phyloP scores from a whole-genome alignment of 371 early-diverging fungal genomes.

The Umbelopsis sp. region DNA sequence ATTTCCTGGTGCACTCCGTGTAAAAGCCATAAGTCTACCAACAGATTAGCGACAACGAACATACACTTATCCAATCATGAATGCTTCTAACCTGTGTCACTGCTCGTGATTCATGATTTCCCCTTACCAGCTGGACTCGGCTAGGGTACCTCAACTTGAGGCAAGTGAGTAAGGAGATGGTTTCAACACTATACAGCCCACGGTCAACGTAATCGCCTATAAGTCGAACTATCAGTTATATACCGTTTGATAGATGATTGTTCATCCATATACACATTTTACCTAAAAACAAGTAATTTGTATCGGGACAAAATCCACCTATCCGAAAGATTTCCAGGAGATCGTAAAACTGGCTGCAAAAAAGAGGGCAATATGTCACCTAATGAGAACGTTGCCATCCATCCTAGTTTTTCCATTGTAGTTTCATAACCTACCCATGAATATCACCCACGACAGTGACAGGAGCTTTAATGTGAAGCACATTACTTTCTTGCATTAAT shows the following conservation, averaged over 20 bases:
- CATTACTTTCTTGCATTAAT: slow-evolving; percentile 90
- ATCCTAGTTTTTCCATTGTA: background rate
- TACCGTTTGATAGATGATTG: background rate
- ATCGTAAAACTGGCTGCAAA: slow-evolving; percentile 92
- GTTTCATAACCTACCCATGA: slow-evolving; percentile 70
- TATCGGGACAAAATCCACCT: slow-evolving; percentile 90
- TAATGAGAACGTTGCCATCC: background rate
- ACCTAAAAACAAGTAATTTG: slow-evolving; percentile 95
- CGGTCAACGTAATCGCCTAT: slow-evolving; percentile 98
- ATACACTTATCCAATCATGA: too few species aligned
- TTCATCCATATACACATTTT: slow-evolving; percentile 17
- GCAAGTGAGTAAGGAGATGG: slow-evolving; percentile 87
- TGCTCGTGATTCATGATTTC: slow-evolving; percentile 97
- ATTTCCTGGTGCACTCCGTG: slow-evolving; percentile 94
- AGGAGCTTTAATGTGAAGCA: slow-evolving; percentile 85
- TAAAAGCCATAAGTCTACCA: slow-evolving; percentile 95
- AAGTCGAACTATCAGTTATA: background rate
- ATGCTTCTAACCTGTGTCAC: slow-evolving; percentile 74
- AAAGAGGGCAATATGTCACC: background rate
- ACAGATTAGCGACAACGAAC: slow-evolving; percentile 2
- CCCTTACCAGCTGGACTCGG: slow-evolving; percentile 90
- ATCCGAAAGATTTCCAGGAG: slow-evolving; percentile 94
- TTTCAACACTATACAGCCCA: slow-evolving; percentile 95
- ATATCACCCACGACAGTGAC: slow-evolving; percentile 96
- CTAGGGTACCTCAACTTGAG: slow-evolving; percentile 93